Evolutionary conservation across 164 flowering plant species (phyloP).

Genomic region (Liriodendron chinense): DNA sequence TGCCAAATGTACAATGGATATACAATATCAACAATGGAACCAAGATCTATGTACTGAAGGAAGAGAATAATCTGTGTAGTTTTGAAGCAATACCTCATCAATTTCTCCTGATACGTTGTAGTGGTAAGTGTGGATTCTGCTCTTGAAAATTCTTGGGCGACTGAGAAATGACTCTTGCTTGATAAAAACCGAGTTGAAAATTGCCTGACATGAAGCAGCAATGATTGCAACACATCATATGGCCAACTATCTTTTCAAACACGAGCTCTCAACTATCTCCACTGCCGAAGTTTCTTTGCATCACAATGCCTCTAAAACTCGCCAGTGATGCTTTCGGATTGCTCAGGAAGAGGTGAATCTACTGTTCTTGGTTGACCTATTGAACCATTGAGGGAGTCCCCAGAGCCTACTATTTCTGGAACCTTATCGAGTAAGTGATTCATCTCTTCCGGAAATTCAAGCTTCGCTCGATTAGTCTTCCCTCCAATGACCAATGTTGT

Average conservation of each 20-base stretch:
- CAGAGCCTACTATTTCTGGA: slow-evolving; percentile 66
- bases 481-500: slow-evolving; percentile 81
- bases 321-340: slow-evolving; percentile 27
- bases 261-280: neutral
- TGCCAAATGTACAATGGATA: too few relatives aligned
- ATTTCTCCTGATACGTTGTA: too few relatives aligned
- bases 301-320: slow-evolving; percentile 14
- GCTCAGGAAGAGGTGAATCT: slow-evolving; percentile 16
- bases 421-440: slow-evolving; percentile 71
- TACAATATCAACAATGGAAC: too few relatives aligned
- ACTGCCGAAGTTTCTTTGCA: neutral
- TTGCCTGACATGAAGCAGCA: too few relatives aligned
- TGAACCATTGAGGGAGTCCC: slow-evolving; percentile 17
- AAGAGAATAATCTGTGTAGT: too few relatives aligned
- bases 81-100: too few relatives aligned
- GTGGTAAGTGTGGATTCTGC: too few relatives aligned
- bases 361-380: slow-evolving; percentile 3
- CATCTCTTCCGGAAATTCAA: slow-evolving; percentile 76
- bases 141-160: too few relatives aligned
- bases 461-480: slow-evolving; percentile 83
- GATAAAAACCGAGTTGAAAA: too few relatives aligned
- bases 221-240: neutral
- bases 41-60: too few relatives aligned
- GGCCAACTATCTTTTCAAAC: slow-evolving; percentile 1
- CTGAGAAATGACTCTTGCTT: too few relatives aligned